Percentiles rank a stretch among this genome's conserved stretches.
Evolutionary conservation across 2,329 filamentous ascomycete species (phyloP).

Genomic region (Pseudocercospora fuligena): DNA sequence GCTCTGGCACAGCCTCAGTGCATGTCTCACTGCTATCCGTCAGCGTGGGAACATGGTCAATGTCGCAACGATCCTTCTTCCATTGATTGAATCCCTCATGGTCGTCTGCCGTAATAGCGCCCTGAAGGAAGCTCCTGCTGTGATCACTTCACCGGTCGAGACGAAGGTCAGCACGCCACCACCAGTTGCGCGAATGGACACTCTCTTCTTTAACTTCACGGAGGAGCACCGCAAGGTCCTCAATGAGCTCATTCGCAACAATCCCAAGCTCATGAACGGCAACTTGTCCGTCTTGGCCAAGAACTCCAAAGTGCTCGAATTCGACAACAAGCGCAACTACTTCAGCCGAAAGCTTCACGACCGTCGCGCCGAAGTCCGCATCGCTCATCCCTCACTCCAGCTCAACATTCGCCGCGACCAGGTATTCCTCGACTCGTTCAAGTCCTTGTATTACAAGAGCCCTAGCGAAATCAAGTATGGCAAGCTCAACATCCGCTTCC

Average conservation of each 20-base stretch:
- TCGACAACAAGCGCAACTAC: conserved; percentile 99
- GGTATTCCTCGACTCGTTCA: conserved; percentile 98
- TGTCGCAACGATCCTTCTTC: conserved; percentile 91
- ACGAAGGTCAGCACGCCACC: conserved; percentile 70
- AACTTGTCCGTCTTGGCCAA: conserved; percentile 95
- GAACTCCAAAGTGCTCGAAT: conserved; percentile 98
- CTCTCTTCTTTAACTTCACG: conserved; percentile 94
- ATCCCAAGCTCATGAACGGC: conserved; percentile 97
- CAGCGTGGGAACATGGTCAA: conserved; percentile 95
- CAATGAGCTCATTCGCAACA: conserved; percentile 95
- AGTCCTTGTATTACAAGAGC: conserved; percentile 94
- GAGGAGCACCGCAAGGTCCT: conserved; percentile 97
- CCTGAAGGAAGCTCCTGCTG: conserved; percentile 66
- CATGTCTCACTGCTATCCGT: conserved; percentile 84
- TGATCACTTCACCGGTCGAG: conserved; percentile 52
- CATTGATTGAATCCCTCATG: conserved; percentile 95
- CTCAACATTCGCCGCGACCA: conserved; percentile 89
- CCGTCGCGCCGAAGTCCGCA: conserved; percentile 70
- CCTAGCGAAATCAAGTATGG: conserved; percentile 99
- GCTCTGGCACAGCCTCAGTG: conserved; percentile 90
- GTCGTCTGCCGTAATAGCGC: conserved; percentile 99
- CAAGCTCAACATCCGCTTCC: conserved; percentile 96
- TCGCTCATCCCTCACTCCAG: conserved; percentile 77
- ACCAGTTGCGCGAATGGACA: conserved; percentile 82
- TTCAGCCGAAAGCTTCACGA: conserved; percentile 92